phyloP scores from a whole-genome alignment of 257 asterid species.

The Forsythia suspensa region DNA sequence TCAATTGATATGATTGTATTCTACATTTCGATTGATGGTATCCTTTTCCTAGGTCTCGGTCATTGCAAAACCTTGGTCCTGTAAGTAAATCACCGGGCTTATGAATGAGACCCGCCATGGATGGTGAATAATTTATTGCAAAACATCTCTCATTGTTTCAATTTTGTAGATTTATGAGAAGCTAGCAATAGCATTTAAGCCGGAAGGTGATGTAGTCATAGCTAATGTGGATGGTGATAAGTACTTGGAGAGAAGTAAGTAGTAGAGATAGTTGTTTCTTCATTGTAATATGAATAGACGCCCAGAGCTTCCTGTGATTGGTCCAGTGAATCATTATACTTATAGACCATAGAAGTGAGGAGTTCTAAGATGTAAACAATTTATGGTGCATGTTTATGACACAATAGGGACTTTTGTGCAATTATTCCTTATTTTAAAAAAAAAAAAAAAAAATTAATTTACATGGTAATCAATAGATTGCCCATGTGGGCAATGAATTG shows the following conservation, averaged over 20 bases:
- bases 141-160: constrained; percentile 17
- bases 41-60: constrained; percentile 77
- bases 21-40: constrained; percentile 23
- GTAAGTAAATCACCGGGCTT: constrained; percentile 56
- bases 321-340: neutral
- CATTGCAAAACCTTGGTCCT: constrained; percentile 94
- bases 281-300: neutral
- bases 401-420: too few species aligned
- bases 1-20: neutral
- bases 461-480: too few species aligned
- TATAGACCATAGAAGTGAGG: too few species aligned
- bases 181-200: constrained; percentile 77
- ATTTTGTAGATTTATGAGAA: constrained; percentile 70
- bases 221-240: constrained; percentile 90
- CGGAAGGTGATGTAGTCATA: constrained; percentile 77
- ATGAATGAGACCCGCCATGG: constrained; percentile 8
- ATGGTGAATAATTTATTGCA: constrained; percentile 15
- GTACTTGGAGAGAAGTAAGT: constrained; percentile 80
- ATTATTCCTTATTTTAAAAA: too few species aligned
- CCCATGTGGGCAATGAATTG: too few species aligned
- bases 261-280: neutral
- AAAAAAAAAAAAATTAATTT: too few species aligned
- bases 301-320: constrained; percentile 2
- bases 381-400: too few species aligned
- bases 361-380: too few species aligned